These are phyloP conservation scores for Macrophomina tecta DNA, from an alignment of 2,329 filamentous ascomycete species.

Conservation along the genomic window DNA sequence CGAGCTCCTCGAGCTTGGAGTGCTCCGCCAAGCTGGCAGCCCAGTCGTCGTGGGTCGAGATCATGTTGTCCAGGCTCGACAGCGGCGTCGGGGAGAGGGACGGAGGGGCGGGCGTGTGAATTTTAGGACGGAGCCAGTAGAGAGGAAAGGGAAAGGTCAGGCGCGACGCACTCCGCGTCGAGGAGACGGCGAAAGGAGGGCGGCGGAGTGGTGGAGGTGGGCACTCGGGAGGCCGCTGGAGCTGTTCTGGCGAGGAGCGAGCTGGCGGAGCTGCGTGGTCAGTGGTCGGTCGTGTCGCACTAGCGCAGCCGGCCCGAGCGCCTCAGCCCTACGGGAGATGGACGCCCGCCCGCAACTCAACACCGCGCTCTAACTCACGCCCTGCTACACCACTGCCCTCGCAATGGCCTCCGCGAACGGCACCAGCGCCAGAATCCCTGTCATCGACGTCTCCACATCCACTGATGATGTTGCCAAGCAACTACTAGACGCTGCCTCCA, in stretches of 20 bases:
- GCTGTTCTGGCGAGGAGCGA: conserved; percentile 7
- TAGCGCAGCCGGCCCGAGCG: conserved; percentile 1
- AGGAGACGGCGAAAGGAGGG: conserved; percentile 1
- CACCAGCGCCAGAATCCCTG: conserved; percentile 62
- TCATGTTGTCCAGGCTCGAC: conserved; percentile 40
- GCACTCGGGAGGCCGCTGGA: conserved; percentile 5
- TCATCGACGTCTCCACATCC: conserved; percentile 78
- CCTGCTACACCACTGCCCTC: not conserved
- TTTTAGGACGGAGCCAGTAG: not conserved
- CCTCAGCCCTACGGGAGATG: conserved; percentile 19
- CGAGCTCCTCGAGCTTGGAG: conserved; percentile 71
- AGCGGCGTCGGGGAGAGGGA: conserved; percentile 8
- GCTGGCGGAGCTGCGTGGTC: conserved; percentile 23
- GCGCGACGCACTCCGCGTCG: conserved; percentile 16
- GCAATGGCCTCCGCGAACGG: not conserved
- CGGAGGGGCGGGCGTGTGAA: conserved; percentile 28
- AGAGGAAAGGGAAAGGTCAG: conserved; percentile 23
- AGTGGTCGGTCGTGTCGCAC: not conserved
- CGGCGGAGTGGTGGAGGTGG: conserved; percentile 14
- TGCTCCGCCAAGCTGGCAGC: conserved; percentile 59
- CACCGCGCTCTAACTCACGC: conserved; percentile 11
- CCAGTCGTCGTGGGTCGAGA: conserved; percentile 63
- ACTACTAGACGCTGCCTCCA: conserved; percentile 78
- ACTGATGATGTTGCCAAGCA: conserved; percentile 66
- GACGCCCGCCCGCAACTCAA: conserved; percentile 9